A percentile compares a stretch with the other conserved stretches of the same genome.
Conservation (phyloP, 2,329 filamentous ascomycete genomes). For the Trichophyton simii region DNA sequence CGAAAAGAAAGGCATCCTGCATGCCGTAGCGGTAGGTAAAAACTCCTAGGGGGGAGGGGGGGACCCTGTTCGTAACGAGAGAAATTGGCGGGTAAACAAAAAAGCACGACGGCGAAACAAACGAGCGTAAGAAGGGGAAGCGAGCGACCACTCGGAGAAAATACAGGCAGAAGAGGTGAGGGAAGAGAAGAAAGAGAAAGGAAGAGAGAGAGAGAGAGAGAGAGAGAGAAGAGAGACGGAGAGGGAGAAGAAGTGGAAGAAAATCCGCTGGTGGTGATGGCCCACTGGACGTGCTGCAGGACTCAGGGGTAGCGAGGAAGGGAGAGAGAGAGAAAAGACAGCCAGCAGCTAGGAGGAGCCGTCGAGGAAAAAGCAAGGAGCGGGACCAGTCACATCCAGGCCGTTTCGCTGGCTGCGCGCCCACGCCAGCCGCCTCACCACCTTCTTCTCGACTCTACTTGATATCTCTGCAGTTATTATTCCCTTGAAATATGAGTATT, state of each 20-base stretch:
- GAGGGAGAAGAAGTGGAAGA: neutral
- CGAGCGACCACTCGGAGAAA: neutral
- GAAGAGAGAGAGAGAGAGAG: constrained; percentile 9
- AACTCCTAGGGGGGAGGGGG: neutral
- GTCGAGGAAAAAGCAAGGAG: too few relatives aligned
- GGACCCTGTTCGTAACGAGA: neutral
- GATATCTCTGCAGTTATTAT: too few relatives aligned
- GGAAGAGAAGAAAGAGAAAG: constrained; percentile 33
- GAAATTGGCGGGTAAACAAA: neutral
- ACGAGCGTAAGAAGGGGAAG: neutral
- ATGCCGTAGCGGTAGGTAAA: neutral
- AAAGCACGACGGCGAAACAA: neutral
- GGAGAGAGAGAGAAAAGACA: neutral
- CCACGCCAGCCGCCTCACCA: neutral
- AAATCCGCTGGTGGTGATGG: neutral
- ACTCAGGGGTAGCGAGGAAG: neutral
- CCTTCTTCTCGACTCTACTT: too few relatives aligned
- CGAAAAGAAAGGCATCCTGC: constrained; percentile 45
- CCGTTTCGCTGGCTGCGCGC: too few relatives aligned
- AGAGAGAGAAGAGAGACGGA: constrained; percentile 11
- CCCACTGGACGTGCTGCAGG: neutral
- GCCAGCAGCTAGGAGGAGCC: neutral
- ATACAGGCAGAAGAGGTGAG: neutral
- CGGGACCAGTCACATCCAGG: neutral
- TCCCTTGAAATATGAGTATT: too few relatives aligned